A percentile compares a stretch with the other conserved stretches of the same genome.
phyloP scores from a whole-genome alignment of 139 green algal genomes.

The Asterochloris erici region DNA sequence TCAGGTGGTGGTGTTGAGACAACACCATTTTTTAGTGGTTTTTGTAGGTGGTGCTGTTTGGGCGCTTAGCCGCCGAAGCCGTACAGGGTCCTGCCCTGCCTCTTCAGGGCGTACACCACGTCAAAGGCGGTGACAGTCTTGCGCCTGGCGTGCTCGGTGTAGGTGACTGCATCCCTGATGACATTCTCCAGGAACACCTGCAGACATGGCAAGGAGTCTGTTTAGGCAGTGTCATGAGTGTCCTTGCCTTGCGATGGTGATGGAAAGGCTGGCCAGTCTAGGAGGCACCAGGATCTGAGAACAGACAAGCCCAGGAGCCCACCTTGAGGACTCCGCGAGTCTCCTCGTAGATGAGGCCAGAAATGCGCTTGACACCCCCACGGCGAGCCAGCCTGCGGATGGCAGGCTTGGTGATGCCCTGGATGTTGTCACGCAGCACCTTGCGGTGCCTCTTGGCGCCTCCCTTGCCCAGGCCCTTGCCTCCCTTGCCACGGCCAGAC shows the following conservation, averaged over 20 bases:
- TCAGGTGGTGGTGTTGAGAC: too few species aligned
- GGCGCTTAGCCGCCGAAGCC: constrained; percentile 88
- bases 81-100: constrained; percentile 94
- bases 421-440: constrained; percentile 73
- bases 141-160: constrained; percentile 94
- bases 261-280: background rate
- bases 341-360: constrained; percentile 91
- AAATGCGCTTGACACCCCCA: constrained; percentile 80
- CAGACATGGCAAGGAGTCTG: background rate
- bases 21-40: too few species aligned
- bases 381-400: constrained; percentile 81
- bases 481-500: constrained; percentile 91
- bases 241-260: too few species aligned
- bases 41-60: background rate
- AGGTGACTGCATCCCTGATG: constrained; percentile 92
- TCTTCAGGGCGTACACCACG: constrained; percentile 93
- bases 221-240: background rate
- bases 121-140: constrained; percentile 97
- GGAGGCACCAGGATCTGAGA: background rate
- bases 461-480: constrained; percentile 92
- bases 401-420: constrained; percentile 87
- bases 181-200: constrained; percentile 73
- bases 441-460: constrained; percentile 90
- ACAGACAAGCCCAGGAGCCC: too few species aligned
- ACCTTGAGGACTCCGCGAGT: constrained; percentile 46